Conservation (phyloP, 202 grass and related monocot genomes). For the Setaria viridis region DNA sequence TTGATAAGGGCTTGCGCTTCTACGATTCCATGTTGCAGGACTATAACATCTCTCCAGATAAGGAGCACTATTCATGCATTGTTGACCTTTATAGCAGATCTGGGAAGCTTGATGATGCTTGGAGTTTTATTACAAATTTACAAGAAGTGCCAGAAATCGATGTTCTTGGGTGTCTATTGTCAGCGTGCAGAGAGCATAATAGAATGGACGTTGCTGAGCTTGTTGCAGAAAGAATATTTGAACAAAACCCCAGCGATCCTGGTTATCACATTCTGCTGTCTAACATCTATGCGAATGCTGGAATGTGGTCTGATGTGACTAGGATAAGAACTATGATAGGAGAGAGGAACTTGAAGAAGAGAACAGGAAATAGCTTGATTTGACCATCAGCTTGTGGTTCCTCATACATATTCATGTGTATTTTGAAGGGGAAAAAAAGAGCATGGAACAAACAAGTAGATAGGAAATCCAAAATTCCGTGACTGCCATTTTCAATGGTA, state of each 20-base stretch:
- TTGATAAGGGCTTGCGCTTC: constrained; percentile 59
- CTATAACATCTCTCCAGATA: constrained; percentile 60
- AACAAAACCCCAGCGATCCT: constrained; percentile 61
- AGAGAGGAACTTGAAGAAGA: constrained; percentile 60
- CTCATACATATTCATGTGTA: not conserved
- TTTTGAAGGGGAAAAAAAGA: not conserved
- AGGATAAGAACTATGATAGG: constrained; percentile 65
- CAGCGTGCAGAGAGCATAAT: constrained; percentile 68
- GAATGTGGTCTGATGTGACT: constrained; percentile 65
- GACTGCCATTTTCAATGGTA: not conserved
- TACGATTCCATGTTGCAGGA: constrained; percentile 65
- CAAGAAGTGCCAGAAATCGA: constrained; percentile 52
- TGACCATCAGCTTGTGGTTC: not conserved
- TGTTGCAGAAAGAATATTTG: constrained; percentile 59
- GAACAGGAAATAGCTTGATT: constrained; percentile 53
- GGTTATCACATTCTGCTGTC: constrained; percentile 78
- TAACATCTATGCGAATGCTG: constrained; percentile 72
- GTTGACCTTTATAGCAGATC: constrained; percentile 76
- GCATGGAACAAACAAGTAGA: not conserved
- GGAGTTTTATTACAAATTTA: constrained; percentile 61
- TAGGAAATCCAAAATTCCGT: not conserved
- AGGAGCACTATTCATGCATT: constrained; percentile 70
- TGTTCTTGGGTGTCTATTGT: constrained; percentile 67
- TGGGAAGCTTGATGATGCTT: constrained; percentile 67
- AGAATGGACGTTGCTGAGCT: constrained; percentile 75